Base-by-base conservation (phyloP, 176 grass and related monocot species). In the Tuctoria greenei region DNA sequence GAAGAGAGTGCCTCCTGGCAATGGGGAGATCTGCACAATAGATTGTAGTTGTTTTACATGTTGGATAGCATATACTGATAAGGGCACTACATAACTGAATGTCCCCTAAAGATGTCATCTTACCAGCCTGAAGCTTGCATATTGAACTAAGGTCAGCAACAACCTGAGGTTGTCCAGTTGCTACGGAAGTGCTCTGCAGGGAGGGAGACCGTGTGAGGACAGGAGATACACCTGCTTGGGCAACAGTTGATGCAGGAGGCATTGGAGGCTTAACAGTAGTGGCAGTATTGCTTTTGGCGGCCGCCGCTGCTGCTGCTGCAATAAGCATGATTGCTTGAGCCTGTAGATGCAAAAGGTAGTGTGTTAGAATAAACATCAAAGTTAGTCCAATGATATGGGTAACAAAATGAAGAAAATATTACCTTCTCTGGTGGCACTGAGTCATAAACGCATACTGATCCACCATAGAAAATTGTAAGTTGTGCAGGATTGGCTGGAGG, bases 251-350 rank as follows among this genome's bases (percentile, higher is more conserved):
- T 57, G 34, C 36, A 41, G 81, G 49, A 45, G 75, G 74, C 46
- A 69, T 78, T 46, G 75, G 77, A 70, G 78, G 79, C 76, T 86
- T 86, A 47, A 49, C 54, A 84, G 27, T 82, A 64, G 81, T 2
- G 7, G 35, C 42, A 55, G 9, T 5, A 55, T 46, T 80, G 85
- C 28, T 75, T 78, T 78, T 88, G 52, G 80, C 81, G 7, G 77
- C 90, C 0, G 89, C 80, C 0, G 84, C 77, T 0, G 92, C 83
- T 7, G 88, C 83, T 12, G 88, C 88, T 12, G 96, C 96, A 70
- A 99, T 95, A 69, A 99, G 86, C 96, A 99, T 93, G 67, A 99
- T 95, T 57, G 92, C 89, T 63, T 95, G 89, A 57, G 96, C 96
- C 96, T 99, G 71, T 84, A 12, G 4, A 81, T 56, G 35, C 5